Percentiles rank a stretch among this genome's conserved stretches.
Evolutionary conservation across 2,329 filamentous ascomycete genomes (phyloP).

Genomic region (Colletotrichum orchidophilum): DNA sequence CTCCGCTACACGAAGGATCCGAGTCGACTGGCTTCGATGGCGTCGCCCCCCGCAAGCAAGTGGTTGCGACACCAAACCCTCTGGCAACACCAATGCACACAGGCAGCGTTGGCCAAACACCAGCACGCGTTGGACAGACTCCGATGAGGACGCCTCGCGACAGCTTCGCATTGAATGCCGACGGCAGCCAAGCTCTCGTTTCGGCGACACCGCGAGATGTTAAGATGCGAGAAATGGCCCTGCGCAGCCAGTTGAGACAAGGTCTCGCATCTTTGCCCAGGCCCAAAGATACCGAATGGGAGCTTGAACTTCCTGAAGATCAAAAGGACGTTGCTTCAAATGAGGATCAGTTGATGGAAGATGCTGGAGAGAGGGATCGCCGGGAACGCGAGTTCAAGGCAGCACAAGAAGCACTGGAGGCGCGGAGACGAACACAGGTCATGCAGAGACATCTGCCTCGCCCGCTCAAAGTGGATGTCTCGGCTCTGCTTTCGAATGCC

Average conservation of each 20-base stretch:
- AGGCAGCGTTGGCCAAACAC: constrained; percentile 74
- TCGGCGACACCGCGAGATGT: constrained; percentile 82
- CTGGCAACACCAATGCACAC: constrained; percentile 84
- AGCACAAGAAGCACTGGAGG: constrained; percentile 79
- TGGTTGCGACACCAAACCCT: constrained; percentile 92
- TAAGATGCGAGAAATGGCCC: constrained; percentile 73
- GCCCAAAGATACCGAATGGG: constrained; percentile 94
- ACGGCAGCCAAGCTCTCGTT: constrained; percentile 72
- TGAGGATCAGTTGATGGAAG: constrained; percentile 62
- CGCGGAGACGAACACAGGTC: constrained; percentile 87
- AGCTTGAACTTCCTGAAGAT: constrained; percentile 90
- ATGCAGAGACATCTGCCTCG: constrained; percentile 86
- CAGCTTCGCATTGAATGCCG: constrained; percentile 82
- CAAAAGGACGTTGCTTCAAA: constrained; percentile 65
- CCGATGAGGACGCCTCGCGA: constrained; percentile 91
- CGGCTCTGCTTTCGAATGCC: constrained; percentile 69
- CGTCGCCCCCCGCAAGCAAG: constrained; percentile 80
- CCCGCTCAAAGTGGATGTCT: constrained; percentile 76
- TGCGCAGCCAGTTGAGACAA: constrained; percentile 74
- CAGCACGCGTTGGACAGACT: constrained; percentile 77
- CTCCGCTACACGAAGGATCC: constrained; percentile 82
- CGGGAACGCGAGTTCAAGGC: constrained; percentile 79
- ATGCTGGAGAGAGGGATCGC: constrained; percentile 78
- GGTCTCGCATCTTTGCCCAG: constrained; percentile 87
- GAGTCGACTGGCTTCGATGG: constrained; percentile 90